Percentiles rank a stretch among this genome's conserved stretches.
Conservation (phyloP, 257 asterid species). For the Primulina huaijiensis region DNA sequence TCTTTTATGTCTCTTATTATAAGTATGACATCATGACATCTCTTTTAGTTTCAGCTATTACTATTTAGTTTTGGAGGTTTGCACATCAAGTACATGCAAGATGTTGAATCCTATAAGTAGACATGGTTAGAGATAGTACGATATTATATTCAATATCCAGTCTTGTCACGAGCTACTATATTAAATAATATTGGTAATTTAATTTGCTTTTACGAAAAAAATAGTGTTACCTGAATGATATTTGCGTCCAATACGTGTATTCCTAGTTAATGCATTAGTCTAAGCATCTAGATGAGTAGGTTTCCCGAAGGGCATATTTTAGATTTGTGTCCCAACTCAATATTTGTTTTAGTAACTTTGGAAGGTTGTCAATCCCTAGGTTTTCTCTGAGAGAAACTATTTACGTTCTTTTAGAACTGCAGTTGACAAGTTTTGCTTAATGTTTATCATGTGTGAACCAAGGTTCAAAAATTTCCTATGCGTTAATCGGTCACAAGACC, state of each 20-base stretch:
- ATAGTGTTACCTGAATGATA: too few relatives aligned
- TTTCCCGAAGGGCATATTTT: conserved; percentile 14
- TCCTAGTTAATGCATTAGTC: conserved; percentile 9
- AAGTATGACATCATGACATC: neutral
- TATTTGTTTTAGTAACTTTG: neutral
- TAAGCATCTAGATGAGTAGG: conserved; percentile 8
- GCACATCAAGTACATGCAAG: conserved; percentile 7
- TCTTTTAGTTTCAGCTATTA: neutral
- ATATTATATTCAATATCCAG: neutral
- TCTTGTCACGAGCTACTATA: neutral
- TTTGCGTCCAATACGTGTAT: neutral
- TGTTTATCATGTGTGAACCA: neutral
- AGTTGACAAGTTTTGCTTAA: neutral
- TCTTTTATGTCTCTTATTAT: conserved; percentile 1
- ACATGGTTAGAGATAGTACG: neutral
- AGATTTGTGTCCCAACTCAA: too few relatives aligned
- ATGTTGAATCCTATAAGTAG: neutral
- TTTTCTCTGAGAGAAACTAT: neutral
- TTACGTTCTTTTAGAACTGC: neutral
- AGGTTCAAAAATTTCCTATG: too few relatives aligned
- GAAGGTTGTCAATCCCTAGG: neutral
- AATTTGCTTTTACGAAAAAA: neutral
- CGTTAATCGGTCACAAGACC: too few relatives aligned
- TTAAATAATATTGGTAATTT: neutral
- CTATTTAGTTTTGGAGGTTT: conserved; percentile 7